A percentile compares a stretch with the other conserved stretches of the same genome.
Evolutionary conservation across 306 rosid species (phyloP).

Genomic region (Lagenaria siceraria): DNA sequence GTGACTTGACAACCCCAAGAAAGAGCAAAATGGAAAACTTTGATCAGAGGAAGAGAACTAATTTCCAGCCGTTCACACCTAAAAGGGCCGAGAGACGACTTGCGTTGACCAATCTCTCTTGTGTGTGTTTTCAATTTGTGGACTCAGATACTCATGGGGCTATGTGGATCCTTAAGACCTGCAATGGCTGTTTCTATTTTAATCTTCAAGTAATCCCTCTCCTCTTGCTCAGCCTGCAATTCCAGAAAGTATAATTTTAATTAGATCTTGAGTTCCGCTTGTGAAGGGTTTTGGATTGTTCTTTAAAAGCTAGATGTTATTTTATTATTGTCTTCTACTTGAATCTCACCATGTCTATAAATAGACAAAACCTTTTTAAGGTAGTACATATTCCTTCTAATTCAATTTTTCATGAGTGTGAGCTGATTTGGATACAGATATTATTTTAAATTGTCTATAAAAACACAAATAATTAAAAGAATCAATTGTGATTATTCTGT

Average conservation of each 20-base stretch:
- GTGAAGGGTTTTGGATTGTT: neutral
- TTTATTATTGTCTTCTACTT: neutral
- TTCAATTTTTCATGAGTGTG: too few species aligned
- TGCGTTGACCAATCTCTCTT: neutral
- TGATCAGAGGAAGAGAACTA: neutral
- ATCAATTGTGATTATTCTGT: neutral
- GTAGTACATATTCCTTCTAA: too few species aligned
- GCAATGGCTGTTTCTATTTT: conserved; percentile 62
- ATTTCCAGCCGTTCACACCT: neutral
- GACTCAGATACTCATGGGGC: conserved; percentile 62
- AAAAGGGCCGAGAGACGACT: neutral
- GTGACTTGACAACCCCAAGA: neutral
- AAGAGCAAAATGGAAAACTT: neutral
- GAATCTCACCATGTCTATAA: neutral
- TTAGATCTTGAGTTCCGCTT: neutral
- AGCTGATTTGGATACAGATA: neutral
- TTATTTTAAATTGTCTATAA: neutral
- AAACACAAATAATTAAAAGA: neutral
- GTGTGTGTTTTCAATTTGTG: neutral
- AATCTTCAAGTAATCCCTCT: conserved; percentile 49
- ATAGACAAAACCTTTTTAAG: neutral
- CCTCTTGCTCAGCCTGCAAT: conserved; percentile 78
- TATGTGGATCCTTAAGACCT: conserved; percentile 62
- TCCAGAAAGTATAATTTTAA: neutral
- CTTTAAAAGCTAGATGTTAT: too few species aligned